Conservation (phyloP, 176 grass and related monocot genomes). For the Typha latifolia region DNA sequence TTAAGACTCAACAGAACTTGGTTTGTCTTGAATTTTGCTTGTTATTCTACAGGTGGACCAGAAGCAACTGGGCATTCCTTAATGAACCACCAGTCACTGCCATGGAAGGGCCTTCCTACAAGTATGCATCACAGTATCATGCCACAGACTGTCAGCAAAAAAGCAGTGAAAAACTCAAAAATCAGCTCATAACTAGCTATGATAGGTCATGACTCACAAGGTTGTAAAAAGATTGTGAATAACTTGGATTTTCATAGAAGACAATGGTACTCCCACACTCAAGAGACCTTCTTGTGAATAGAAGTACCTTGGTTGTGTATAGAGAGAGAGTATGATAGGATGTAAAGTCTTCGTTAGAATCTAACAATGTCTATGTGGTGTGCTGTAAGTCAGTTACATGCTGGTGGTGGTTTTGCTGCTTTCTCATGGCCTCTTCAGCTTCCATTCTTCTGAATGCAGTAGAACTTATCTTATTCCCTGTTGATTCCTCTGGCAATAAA, state of each 20-base stretch:
- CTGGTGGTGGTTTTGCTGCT: not conserved
- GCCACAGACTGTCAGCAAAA: too few species aligned
- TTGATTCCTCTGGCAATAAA: conserved; percentile 48
- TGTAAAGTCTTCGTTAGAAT: not conserved
- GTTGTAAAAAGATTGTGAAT: too few species aligned
- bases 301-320: too few species aligned
- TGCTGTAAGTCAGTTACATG: not conserved
- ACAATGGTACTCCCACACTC: too few species aligned
- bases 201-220: too few species aligned
- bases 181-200: too few species aligned
- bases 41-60: conserved; percentile 9
- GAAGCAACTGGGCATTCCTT: conserved; percentile 10
- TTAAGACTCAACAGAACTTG: too few species aligned
- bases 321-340: too few species aligned
- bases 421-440: conserved; percentile 22
- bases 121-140: conserved; percentile 12
- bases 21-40: not conserved
- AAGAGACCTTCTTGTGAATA: too few species aligned
- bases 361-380: not conserved
- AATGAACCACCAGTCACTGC: conserved; percentile 7
- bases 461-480: conserved; percentile 77
- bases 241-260: too few species aligned
- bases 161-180: too few species aligned
- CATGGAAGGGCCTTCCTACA: conserved; percentile 18
- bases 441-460: conserved; percentile 62